These are phyloP conservation scores for Tolypocladium cylindrosporum DNA, from an alignment of 2,329 filamentous ascomycete species.

Conservation along the genomic window DNA sequence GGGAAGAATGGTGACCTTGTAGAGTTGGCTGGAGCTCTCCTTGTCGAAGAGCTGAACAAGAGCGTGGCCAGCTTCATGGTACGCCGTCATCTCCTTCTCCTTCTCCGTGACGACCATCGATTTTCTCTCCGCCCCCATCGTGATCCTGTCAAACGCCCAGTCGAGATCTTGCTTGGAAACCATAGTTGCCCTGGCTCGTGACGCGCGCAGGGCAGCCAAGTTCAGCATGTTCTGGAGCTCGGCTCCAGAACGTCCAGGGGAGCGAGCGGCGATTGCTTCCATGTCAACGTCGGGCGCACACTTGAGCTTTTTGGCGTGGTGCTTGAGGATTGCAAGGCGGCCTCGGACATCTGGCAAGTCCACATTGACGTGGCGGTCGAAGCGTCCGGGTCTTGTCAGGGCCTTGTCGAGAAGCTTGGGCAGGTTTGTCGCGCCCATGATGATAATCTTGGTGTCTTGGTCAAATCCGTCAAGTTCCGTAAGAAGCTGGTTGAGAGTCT, in stretches of 20 bases:
- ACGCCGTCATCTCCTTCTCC: slow-evolving; percentile 93
- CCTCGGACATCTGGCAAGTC: slow-evolving; percentile 87
- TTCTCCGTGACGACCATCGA: slow-evolving; percentile 85
- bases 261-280: slow-evolving; percentile 73
- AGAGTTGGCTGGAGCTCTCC: slow-evolving; percentile 65
- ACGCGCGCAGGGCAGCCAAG: slow-evolving; percentile 90
- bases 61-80: slow-evolving; percentile 92
- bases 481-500: slow-evolving; percentile 92
- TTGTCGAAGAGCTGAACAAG: slow-evolving; percentile 75
- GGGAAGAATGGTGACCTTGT: slow-evolving; percentile 96
- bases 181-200: slow-evolving; percentile 66
- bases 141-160: slow-evolving; percentile 96
- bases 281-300: slow-evolving; percentile 71
- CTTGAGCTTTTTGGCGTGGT: slow-evolving; percentile 89
- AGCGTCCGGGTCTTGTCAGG: slow-evolving; percentile 84
- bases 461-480: slow-evolving; percentile 97
- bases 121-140: slow-evolving; percentile 90
- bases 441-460: slow-evolving; percentile 87
- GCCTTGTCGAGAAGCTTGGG: slow-evolving; percentile 92
- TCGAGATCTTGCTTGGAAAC: slow-evolving; percentile 78
- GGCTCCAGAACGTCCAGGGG: slow-evolving; percentile 85
- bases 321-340: slow-evolving; percentile 82
- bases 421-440: slow-evolving; percentile 93
- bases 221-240: slow-evolving; percentile 97
- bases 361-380: slow-evolving; percentile 86